Evolutionary conservation across 495 filamentous ascomycete species (phyloP).

Genomic region (Penicillium turbatum): DNA sequence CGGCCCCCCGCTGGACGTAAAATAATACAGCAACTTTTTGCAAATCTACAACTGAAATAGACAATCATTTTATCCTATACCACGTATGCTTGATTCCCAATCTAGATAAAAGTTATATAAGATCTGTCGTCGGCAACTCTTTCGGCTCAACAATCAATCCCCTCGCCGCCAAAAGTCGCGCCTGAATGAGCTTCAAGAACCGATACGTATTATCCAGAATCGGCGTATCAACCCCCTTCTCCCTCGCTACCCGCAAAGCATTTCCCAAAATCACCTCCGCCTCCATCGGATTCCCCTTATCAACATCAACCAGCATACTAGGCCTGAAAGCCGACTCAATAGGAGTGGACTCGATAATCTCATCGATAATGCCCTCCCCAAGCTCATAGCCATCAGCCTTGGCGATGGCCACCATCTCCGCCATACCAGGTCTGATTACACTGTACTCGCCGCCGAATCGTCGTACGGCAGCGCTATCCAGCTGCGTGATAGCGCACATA

Average conservation of each 20-base stretch:
- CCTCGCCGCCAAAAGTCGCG: conserved; percentile 7
- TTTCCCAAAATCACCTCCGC: conserved; percentile 20
- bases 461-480: conserved; percentile 13
- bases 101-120: neutral
- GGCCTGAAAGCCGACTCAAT: conserved; percentile 14
- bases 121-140: conserved; percentile 1
- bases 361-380: conserved; percentile 6
- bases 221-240: conserved; percentile 8
- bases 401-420: conserved; percentile 13
- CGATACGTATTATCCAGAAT: conserved; percentile 13
- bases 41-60: too few relatives aligned
- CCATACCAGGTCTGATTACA: conserved; percentile 17
- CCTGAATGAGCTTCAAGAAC: conserved; percentile 13
- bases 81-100: too few relatives aligned
- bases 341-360: conserved; percentile 8
- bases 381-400: conserved; percentile 17
- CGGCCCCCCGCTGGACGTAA: too few relatives aligned
- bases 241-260: conserved; percentile 9
- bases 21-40: too few relatives aligned
- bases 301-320: conserved; percentile 16
- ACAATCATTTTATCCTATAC: too few relatives aligned
- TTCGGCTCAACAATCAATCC: conserved; percentile 12
- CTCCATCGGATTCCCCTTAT: conserved; percentile 17
- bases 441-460: conserved; percentile 6
- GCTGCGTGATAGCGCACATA: conserved; percentile 15